These are phyloP conservation scores for Mitragyna speciosa DNA, from an alignment of 257 asterid species.

Conservation along the genomic window DNA sequence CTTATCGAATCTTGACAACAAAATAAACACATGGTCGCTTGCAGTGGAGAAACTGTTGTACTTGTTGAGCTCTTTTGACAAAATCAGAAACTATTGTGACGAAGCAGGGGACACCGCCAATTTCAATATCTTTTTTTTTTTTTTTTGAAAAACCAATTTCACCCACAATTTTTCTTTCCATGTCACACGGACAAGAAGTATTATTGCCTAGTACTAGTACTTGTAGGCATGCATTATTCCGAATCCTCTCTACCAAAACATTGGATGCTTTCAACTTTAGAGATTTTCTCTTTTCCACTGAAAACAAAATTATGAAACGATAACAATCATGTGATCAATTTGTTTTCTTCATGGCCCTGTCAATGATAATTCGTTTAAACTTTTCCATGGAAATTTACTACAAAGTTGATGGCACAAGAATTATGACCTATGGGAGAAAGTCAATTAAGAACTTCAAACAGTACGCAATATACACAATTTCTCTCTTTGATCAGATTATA, in stretches of 20 bases:
- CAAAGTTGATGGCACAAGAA: neutral
- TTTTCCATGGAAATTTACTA: neutral
- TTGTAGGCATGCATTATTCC: constrained; percentile 20
- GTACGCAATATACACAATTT: neutral
- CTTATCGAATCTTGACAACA: constrained; percentile 8
- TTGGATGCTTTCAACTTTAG: constrained; percentile 22
- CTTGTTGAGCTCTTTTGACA: constrained; percentile 13
- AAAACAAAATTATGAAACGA: neutral
- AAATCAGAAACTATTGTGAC: constrained; percentile 1
- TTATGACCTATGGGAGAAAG: neutral
- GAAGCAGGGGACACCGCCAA: neutral
- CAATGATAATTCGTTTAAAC: neutral
- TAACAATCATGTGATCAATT: neutral
- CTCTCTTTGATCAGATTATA: neutral
- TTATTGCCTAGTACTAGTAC: constrained; percentile 18
- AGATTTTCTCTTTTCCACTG: neutral
- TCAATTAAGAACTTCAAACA: neutral
- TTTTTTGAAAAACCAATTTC: too few species aligned
- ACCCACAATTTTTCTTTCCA: constrained; percentile 13
- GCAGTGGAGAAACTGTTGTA: constrained; percentile 20
- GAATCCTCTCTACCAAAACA: constrained; percentile 11
- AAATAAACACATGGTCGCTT: neutral
- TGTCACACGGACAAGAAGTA: constrained; percentile 16
- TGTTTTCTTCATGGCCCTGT: neutral
- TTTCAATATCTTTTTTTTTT: constrained; percentile 5